These are phyloP conservation scores for Funneliformis geosporum DNA, from an alignment of 192 early-diverging fungal genomes.

Conservation along the genomic window DNA sequence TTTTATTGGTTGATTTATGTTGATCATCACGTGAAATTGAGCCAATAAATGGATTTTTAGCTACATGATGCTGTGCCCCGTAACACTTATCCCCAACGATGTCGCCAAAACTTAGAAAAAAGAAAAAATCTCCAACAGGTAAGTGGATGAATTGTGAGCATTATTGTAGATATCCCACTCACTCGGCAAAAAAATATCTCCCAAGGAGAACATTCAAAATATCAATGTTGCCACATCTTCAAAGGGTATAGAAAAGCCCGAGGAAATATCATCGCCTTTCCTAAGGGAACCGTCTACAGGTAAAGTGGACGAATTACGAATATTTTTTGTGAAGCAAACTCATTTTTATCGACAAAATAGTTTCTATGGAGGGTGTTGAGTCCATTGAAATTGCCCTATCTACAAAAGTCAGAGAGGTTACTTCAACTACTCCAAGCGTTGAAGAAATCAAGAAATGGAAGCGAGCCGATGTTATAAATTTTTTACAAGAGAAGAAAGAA, in stretches of 20 bases:
- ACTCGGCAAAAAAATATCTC: not conserved
- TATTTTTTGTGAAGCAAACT: conserved; percentile 20
- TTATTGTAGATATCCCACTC: no score
- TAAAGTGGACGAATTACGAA: conserved; percentile 17
- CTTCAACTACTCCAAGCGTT: conserved; percentile 25
- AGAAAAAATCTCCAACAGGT: no score
- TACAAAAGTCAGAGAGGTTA: not conserved
- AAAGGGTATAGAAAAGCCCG: not conserved
- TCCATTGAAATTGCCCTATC: not conserved
- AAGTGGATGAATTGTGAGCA: no score
- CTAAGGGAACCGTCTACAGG: conserved; percentile 21
- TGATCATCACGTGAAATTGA: no score
- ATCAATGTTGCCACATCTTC: not conserved
- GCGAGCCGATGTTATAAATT: not conserved
- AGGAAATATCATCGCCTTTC: not conserved
- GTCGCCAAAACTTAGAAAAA: no score
- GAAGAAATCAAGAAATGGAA: conserved; percentile 25
- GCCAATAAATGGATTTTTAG: no score
- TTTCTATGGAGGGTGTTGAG: conserved; percentile 23
- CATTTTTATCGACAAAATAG: conserved; percentile 20
- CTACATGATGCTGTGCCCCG: no score
- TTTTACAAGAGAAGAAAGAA: conserved; percentile 15
- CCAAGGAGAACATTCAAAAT: conserved; percentile 2
- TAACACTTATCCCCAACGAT: no score
- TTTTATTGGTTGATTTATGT: no score